Evolutionary conservation across 768 basidiomycete species (phyloP), one percentile per base, ranked within the genome.

Genomic region (Lactifluus piperatus): DNA sequence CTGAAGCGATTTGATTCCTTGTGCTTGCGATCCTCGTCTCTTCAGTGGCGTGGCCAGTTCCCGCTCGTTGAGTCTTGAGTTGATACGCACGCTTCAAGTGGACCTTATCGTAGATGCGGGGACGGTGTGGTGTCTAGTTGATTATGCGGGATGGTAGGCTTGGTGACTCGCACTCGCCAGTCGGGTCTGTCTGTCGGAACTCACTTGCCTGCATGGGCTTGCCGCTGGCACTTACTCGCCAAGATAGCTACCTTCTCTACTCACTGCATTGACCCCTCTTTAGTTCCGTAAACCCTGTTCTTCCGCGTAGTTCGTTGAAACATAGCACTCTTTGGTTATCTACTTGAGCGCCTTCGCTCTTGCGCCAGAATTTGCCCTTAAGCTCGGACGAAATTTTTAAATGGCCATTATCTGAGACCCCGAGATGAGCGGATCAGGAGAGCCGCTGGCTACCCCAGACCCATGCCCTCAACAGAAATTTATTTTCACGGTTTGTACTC

Each of bases 131-230:
- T 24, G 54, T 48, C 8, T 37, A 27, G 63, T 43, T 7, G 50
- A 44, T 56, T 24, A 44, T 64, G 20, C 22, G 29, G 51, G 18
- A 54, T 51, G 43, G n/a, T 52, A 34, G 54, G 50, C 46, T 39
- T 26, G 54, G 59, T 44, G 36, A 56, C 63, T 63, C 62, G 62
- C 62, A 54, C 62, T 63, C 64, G 64, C 62, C 58, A 65, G 64
- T 48, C 64, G 64, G 58, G 64, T 47, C 52, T 46, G 64, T 65
- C 49, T 51, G 44, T 49, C 43, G 48, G n/a, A n/a, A n/a, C n/a
- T n/a, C 52, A 7, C 61, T 46, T 37, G 14, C 32, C 46, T 59
- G 48, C 47, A 27, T 32, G 51, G 53, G 51, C 44, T 52, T 45
- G 59, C 18, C 16, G 24, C 37, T 50, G 36, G 30, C 45, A 47